These are phyloP conservation scores for Trametes elegans DNA, from an alignment of 768 basidiomycete species.

Conservation along the genomic window DNA sequence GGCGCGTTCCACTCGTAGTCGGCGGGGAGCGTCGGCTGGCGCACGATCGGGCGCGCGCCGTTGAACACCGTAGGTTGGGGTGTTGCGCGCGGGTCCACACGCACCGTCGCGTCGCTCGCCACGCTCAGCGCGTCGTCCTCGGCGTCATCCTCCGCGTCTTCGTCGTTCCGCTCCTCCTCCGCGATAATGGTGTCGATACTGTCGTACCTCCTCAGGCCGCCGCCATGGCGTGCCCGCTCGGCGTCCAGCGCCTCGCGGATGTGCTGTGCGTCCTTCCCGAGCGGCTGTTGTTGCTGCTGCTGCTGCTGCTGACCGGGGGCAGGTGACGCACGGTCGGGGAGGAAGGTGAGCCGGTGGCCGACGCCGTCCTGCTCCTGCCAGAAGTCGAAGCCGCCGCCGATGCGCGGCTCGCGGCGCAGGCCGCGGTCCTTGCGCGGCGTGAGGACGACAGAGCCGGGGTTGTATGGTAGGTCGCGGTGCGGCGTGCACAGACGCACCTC, in stretches of 20 bases:
- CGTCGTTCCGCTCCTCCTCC: no score
- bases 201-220: neutral
- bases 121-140: conserved; percentile 9
- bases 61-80: conserved; percentile 5
- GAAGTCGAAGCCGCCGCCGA: conserved; percentile 1
- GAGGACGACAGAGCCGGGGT: conserved; percentile 18
- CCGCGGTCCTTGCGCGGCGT: conserved; percentile 14
- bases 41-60: conserved; percentile 5
- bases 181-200: neutral
- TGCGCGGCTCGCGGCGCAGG: neutral
- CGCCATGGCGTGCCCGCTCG: no score
- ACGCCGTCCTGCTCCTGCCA: conserved; percentile 7
- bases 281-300: no score
- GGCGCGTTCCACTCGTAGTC: conserved; percentile 2
- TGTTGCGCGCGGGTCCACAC: conserved; percentile 8
- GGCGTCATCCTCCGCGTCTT: no score
- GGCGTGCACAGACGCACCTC: conserved; percentile 16
- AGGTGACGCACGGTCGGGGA: neutral
- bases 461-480: neutral
- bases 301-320: neutral
- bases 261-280: neutral
- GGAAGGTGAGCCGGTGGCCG: conserved; percentile 3
- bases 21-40: conserved; percentile 4
- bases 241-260: neutral
- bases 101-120: conserved; percentile 4